These are phyloP conservation scores for Chytriomyces hyalinus DNA, from an alignment of 192 early-diverging fungal genomes.

Conservation along the genomic window DNA sequence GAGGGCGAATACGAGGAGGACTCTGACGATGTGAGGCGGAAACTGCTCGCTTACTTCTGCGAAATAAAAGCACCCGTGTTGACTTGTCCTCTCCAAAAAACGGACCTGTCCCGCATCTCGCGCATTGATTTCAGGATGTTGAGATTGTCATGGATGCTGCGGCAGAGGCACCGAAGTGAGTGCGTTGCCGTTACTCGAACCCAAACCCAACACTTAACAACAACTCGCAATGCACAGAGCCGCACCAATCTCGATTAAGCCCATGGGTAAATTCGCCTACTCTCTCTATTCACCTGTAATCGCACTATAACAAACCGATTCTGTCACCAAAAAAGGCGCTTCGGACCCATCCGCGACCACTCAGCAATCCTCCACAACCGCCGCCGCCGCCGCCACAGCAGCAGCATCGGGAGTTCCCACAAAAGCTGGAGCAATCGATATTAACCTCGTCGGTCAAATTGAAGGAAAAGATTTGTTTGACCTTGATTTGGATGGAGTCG, in stretches of 20 bases:
- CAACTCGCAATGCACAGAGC: background rate
- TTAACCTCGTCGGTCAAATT: slow-evolving; percentile 75
- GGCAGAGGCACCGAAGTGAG: slow-evolving; percentile 20
- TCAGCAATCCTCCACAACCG: background rate
- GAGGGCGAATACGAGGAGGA: slow-evolving; percentile 61
- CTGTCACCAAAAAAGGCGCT: too few relatives aligned
- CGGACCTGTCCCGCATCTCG: background rate
- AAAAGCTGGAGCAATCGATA: slow-evolving; percentile 52
- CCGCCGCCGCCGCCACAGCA: slow-evolving; percentile 26
- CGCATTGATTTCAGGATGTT: slow-evolving; percentile 55
- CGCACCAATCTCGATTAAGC: slow-evolving; percentile 3
- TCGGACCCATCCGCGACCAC: too few relatives aligned
- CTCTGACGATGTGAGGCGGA: slow-evolving; percentile 64
- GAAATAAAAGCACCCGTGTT: background rate
- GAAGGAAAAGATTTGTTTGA: slow-evolving; percentile 86
- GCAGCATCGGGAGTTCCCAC: slow-evolving; percentile 23
- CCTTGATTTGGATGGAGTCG: slow-evolving; percentile 87
- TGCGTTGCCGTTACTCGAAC: too few relatives aligned
- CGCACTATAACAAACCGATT: background rate
- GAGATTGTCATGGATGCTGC: slow-evolving; percentile 74
- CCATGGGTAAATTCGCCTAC: background rate
- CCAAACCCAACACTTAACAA: too few relatives aligned
- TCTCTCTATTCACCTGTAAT: background rate
- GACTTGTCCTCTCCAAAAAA: background rate
- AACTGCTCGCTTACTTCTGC: slow-evolving; percentile 6